A percentile compares a stretch with the other conserved stretches of the same genome.
Conservation (phyloP, 768 basidiomycete genomes). For the Baorangia bicolor region DNA sequence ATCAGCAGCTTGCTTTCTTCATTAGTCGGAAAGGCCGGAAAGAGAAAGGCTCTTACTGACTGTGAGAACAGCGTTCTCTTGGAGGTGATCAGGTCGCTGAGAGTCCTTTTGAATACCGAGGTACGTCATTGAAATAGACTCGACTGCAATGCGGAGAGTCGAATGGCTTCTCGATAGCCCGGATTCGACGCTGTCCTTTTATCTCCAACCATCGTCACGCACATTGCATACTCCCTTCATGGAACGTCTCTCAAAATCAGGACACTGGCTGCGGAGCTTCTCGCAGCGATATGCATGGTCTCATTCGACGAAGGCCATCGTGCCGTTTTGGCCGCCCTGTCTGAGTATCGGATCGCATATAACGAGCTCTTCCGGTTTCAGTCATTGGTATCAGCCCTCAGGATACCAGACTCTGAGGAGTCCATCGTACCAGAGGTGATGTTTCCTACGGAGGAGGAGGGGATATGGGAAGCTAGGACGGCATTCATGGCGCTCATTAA, state of each 20-base stretch:
- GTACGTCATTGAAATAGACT: conserved; percentile 39
- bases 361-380: conserved; percentile 82
- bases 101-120: conserved; percentile 82
- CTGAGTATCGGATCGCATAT: conserved; percentile 71
- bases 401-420: conserved; percentile 47
- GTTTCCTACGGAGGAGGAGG: conserved; percentile 56
- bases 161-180: conserved; percentile 40
- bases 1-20: conserved; percentile 56
- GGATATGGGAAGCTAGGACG: conserved; percentile 78
- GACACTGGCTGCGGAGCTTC: conserved; percentile 67
- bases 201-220: conserved; percentile 63
- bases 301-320: conserved; percentile 69
- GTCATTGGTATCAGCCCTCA: conserved; percentile 62
- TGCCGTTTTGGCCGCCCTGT: conserved; percentile 72
- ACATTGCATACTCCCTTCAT: conserved; percentile 71
- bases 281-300: conserved; percentile 82
- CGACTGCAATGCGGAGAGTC: neutral
- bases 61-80: conserved; percentile 64
- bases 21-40: conserved; percentile 68
- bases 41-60: conserved; percentile 58
- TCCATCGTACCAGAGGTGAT: conserved; percentile 31
- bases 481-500: conserved; percentile 79
- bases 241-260: conserved; percentile 66
- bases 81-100: conserved; percentile 76
- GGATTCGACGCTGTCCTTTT: conserved; percentile 70